phyloP scores from a whole-genome alignment of 2,329 filamentous ascomycete species.

The Alternaria alternata region DNA sequence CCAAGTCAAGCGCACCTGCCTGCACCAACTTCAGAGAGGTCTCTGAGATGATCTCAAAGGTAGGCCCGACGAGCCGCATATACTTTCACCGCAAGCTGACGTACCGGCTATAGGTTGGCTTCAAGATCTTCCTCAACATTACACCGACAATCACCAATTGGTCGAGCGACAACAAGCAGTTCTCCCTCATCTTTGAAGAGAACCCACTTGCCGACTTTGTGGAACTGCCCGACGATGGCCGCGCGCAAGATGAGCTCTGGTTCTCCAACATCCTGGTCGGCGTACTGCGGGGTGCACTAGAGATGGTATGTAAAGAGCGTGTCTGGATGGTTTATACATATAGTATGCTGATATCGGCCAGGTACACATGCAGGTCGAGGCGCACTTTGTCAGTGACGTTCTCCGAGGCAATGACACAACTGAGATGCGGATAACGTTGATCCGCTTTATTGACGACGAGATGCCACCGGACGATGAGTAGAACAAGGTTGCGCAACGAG shows the following conservation, averaged over 20 bases:
- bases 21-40: constrained; percentile 95
- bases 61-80: constrained; percentile 44
- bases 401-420: constrained; percentile 94
- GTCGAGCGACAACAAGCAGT: constrained; percentile 95
- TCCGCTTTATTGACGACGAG: constrained; percentile 97
- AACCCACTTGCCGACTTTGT: constrained; percentile 98
- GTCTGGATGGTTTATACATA: background rate
- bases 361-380: constrained; percentile 97
- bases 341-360: constrained; percentile 38
- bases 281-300: constrained; percentile 85
- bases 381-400: constrained; percentile 93
- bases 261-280: constrained; percentile 98
- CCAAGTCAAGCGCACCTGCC: constrained; percentile 88
- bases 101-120: constrained; percentile 74
- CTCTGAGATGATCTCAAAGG: constrained; percentile 94
- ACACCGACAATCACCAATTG: constrained; percentile 93
- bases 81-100: constrained; percentile 14
- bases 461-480: constrained; percentile 95
- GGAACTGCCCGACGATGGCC: constrained; percentile 92
- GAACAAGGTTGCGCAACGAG: constrained; percentile 29
- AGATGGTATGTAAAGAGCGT: constrained; percentile 74
- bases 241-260: constrained; percentile 96
- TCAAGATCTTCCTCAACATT: constrained; percentile 99
- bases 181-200: constrained; percentile 95
- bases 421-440: constrained; percentile 91